phyloP scores from a whole-genome alignment of 345 rosid species.

The Murraya koenigii region DNA sequence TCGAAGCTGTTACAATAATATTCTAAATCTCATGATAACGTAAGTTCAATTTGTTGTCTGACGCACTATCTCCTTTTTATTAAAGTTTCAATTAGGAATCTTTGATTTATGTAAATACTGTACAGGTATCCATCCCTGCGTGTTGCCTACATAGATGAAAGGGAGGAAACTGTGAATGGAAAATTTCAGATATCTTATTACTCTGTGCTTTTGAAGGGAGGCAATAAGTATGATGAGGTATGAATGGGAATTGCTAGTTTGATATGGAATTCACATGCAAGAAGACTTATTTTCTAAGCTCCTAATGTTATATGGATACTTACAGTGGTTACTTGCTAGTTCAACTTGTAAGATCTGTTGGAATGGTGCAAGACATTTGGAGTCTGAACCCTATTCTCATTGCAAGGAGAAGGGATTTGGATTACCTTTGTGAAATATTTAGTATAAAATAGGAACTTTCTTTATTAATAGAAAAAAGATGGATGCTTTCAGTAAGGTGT shows the following conservation, averaged over 20 bases:
- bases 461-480: background rate
- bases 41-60: slow-evolving; percentile 36
- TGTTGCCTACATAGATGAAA: slow-evolving; percentile 87
- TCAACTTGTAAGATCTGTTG: background rate
- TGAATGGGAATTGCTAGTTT: slow-evolving; percentile 9
- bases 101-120: slow-evolving; percentile 12
- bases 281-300: background rate
- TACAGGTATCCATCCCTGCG: slow-evolving; percentile 87
- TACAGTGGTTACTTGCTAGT: background rate
- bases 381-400: background rate
- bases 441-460: background rate
- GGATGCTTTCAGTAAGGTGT: background rate
- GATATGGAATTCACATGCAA: background rate
- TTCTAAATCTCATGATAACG: slow-evolving; percentile 84
- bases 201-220: slow-evolving; percentile 94
- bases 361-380: background rate
- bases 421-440: background rate
- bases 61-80: slow-evolving; percentile 1
- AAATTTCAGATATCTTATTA: slow-evolving; percentile 55
- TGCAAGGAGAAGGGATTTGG: background rate
- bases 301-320: background rate
- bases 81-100: slow-evolving; percentile 8
- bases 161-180: slow-evolving; percentile 62
- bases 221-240: slow-evolving; percentile 77
- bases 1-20: slow-evolving; percentile 66